phyloP scores from a whole-genome alignment of 2,329 filamentous ascomycete genomes.

The Epichloe festucae region DNA sequence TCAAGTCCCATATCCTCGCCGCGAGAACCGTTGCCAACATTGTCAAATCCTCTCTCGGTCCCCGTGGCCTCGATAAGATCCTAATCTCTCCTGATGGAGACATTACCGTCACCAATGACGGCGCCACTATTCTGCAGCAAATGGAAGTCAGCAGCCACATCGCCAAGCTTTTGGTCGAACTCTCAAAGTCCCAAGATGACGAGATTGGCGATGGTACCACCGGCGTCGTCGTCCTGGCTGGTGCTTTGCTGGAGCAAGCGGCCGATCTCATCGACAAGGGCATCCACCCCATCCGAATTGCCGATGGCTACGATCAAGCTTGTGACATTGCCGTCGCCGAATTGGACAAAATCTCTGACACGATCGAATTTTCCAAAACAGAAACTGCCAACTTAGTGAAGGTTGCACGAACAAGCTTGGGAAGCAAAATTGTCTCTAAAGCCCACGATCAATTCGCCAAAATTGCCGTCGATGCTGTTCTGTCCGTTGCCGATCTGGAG shows the following conservation, averaged over 20 bases:
- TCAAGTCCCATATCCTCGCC: slow-evolving; percentile 96
- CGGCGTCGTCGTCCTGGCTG: slow-evolving; percentile 90
- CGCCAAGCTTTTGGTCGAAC: slow-evolving; percentile 88
- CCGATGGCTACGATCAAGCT: slow-evolving; percentile 93
- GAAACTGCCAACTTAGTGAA: slow-evolving; percentile 79
- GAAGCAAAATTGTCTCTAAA: slow-evolving; percentile 98
- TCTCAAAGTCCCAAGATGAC: slow-evolving; percentile 97
- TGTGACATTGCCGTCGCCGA: slow-evolving; percentile 93
- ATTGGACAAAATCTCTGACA: slow-evolving; percentile 85
- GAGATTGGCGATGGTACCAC: slow-evolving; percentile 98
- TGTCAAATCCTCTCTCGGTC: slow-evolving; percentile 92
- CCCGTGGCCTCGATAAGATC: slow-evolving; percentile 95
- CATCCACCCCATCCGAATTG: slow-evolving; percentile 96
- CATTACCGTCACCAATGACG: slow-evolving; percentile 98
- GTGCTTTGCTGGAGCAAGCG: slow-evolving; percentile 88
- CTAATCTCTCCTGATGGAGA: slow-evolving; percentile 97
- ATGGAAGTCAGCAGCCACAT: slow-evolving; percentile 99
- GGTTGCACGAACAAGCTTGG: slow-evolving; percentile 89
- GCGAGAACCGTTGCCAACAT: slow-evolving; percentile 94
- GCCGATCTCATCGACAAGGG: slow-evolving; percentile 98
- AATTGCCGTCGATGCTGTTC: slow-evolving; percentile 91
- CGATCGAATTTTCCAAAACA: slow-evolving; percentile 70
- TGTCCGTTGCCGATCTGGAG: slow-evolving; percentile 91
- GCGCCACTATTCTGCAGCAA: slow-evolving; percentile 90
- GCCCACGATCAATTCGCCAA: slow-evolving; percentile 96